phyloP scores from a whole-genome alignment of 164 flowering plant genomes.

The Brasenia schreberi region DNA sequence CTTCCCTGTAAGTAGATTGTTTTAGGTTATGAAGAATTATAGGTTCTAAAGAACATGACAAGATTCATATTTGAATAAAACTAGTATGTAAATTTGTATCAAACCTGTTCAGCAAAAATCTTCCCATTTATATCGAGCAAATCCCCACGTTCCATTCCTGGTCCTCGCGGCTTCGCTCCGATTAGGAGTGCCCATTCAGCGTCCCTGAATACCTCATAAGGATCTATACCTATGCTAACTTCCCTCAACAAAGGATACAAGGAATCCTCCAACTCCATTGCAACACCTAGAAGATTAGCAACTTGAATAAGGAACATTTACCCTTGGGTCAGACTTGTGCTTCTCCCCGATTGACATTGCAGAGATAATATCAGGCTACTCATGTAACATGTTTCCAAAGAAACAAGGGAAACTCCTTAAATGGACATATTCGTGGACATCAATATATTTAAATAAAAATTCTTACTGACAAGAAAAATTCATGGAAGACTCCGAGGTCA shows the following conservation, averaged over 20 bases:
- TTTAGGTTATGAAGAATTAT: no score
- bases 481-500: no score
- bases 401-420: no score
- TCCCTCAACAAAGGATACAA: slow-evolving; percentile 84
- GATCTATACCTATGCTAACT: slow-evolving; percentile 75
- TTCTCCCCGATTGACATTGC: no score
- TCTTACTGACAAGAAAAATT: no score
- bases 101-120: slow-evolving; percentile 88
- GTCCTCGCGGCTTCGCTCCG: slow-evolving; percentile 99
- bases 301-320: no score
- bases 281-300: slow-evolving; percentile 50
- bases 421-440: no score
- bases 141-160: slow-evolving; percentile 96
- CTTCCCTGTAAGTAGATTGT: slow-evolving; percentile 37
- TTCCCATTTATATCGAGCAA: slow-evolving; percentile 85
- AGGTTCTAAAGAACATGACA: neutral
- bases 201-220: slow-evolving; percentile 85
- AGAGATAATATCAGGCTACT: no score
- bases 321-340: no score
- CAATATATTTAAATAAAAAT: no score
- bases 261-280: slow-evolving; percentile 98
- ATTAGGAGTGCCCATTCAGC: slow-evolving; percentile 93
- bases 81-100: neutral
- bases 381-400: no score
- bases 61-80: neutral